Percentiles rank a stretch among this genome's conserved stretches.
Evolutionary conservation across 202 grass and related monocot genomes (phyloP).

Genomic region (Saccharum hybrid): DNA sequence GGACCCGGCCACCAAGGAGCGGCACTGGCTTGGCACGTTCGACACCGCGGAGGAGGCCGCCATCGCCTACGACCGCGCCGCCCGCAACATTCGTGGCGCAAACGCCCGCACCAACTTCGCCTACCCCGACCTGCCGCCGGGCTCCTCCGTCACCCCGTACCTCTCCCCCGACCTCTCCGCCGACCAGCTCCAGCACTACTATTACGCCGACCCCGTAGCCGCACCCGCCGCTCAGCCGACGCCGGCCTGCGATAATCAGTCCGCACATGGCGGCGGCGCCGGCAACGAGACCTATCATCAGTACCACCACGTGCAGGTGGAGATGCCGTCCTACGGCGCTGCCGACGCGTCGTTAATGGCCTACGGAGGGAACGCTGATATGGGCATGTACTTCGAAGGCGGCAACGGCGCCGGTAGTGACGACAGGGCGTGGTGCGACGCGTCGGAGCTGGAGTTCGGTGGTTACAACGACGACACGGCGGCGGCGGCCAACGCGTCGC

Average conservation of each 20-base stretch:
- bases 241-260: slow-evolving; percentile 21
- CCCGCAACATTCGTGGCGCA: slow-evolving; percentile 68
- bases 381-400: slow-evolving; percentile 28
- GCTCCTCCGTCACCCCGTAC: slow-evolving; percentile 83
- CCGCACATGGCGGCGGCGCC: not conserved
- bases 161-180: slow-evolving; percentile 77
- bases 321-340: not conserved
- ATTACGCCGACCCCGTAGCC: slow-evolving; percentile 8
- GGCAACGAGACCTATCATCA: slow-evolving; percentile 8
- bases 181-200: slow-evolving; percentile 44
- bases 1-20: slow-evolving; percentile 80
- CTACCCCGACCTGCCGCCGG: slow-evolving; percentile 80
- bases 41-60: slow-evolving; percentile 91
- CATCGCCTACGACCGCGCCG: slow-evolving; percentile 84
- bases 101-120: slow-evolving; percentile 88
- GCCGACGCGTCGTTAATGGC: not conserved
- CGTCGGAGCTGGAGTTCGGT: slow-evolving; percentile 52
- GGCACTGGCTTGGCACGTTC: slow-evolving; percentile 87
- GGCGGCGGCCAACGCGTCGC: slow-evolving; percentile 1
- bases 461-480: slow-evolving; percentile 25
- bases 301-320: slow-evolving; percentile 7
- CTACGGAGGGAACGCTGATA: not conserved
- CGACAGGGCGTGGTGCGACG: slow-evolving; percentile 57
- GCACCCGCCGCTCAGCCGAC: not conserved
- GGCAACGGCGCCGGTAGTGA: not conserved